Percentiles rank a stretch among this genome's conserved stretches.
Evolutionary conservation across 306 rosid genomes (phyloP).

Genomic region (Abrus pulchellus): DNA sequence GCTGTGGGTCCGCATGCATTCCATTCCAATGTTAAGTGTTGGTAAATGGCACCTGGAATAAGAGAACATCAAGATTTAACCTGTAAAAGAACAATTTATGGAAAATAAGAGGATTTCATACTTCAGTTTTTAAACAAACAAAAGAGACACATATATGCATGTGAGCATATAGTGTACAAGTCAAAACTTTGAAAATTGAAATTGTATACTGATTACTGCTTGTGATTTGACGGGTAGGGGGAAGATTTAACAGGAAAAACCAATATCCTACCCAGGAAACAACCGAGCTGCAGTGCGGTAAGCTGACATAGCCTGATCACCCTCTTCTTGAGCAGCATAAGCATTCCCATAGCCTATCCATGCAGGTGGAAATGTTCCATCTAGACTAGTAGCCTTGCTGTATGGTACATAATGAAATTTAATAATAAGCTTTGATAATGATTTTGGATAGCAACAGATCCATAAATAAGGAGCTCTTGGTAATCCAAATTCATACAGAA

Average conservation of each 20-base stretch:
- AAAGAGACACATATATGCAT: conserved; percentile 24
- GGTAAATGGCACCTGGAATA: conserved; percentile 99
- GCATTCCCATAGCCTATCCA: conserved; percentile 98
- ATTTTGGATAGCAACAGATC: conserved; percentile 9
- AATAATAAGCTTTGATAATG: conserved; percentile 36
- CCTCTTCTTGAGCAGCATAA: conserved; percentile 95
- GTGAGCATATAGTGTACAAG: conserved; percentile 9
- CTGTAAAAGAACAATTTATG: conserved; percentile 61
- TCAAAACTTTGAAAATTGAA: conserved; percentile 29
- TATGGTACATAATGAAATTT: conserved; percentile 42
- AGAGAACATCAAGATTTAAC: conserved; percentile 76
- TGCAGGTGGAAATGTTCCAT: conserved; percentile 93
- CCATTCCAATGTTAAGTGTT: conserved; percentile 98
- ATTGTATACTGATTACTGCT: not conserved
- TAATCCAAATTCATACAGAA: conserved; percentile 25
- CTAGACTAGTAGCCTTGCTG: conserved; percentile 96
- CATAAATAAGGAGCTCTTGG: conserved; percentile 24
- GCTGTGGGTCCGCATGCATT: conserved; percentile 98
- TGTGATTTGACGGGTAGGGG: conserved; percentile 10
- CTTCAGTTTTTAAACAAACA: conserved; percentile 3
- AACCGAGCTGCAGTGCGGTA: conserved; percentile 98
- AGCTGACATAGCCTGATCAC: conserved; percentile 98
- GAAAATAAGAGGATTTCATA: conserved; percentile 60
- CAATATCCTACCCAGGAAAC: conserved; percentile 82
- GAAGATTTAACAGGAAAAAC: not conserved